Conservation (phyloP, 2,329 filamentous ascomycete genomes). For the Cordyceps cateniannulata region DNA sequence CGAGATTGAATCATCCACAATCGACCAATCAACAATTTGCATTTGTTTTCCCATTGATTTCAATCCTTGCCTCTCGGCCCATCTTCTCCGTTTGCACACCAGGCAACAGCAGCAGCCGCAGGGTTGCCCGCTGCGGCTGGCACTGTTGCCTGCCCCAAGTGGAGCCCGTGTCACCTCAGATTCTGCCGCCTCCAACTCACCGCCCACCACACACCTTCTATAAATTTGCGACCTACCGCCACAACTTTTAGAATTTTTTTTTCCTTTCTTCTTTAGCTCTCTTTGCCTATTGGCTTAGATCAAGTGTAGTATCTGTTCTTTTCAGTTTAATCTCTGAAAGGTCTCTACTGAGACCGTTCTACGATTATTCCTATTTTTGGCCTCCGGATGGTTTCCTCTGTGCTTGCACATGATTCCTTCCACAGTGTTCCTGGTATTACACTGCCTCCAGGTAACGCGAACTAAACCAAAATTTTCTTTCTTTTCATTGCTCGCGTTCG, state of each 20-base stretch:
- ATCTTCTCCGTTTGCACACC: neutral
- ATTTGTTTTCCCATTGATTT: neutral
- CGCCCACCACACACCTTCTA: conserved; percentile 18
- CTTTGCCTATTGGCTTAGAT: conserved; percentile 67
- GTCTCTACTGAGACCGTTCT: conserved; percentile 60
- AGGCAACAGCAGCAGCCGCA: neutral
- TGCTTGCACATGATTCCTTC: conserved; percentile 34
- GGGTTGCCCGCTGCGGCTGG: neutral
- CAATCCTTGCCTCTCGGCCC: neutral
- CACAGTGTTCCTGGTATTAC: conserved; percentile 41
- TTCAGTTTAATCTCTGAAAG: conserved; percentile 96
- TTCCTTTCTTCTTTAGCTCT: conserved; percentile 34
- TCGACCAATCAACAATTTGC: neutral
- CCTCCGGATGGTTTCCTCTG: conserved; percentile 29
- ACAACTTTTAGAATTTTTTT: conserved; percentile 18
- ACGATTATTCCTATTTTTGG: conserved; percentile 72
- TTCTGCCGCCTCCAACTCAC: conserved; percentile 13
- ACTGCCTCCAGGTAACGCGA: conserved; percentile 40
- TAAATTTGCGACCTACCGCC: conserved; percentile 20
- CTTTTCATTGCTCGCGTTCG: conserved; percentile 34
- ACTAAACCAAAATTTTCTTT: conserved; percentile 16
- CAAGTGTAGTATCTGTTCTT: conserved; percentile 97
- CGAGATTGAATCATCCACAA: neutral
- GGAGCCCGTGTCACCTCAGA: neutral
- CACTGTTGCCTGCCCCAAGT: neutral